Evolutionary conservation across 73 alveolate species (phyloP).

Genomic region (Paramecium tetraurelia): DNA sequence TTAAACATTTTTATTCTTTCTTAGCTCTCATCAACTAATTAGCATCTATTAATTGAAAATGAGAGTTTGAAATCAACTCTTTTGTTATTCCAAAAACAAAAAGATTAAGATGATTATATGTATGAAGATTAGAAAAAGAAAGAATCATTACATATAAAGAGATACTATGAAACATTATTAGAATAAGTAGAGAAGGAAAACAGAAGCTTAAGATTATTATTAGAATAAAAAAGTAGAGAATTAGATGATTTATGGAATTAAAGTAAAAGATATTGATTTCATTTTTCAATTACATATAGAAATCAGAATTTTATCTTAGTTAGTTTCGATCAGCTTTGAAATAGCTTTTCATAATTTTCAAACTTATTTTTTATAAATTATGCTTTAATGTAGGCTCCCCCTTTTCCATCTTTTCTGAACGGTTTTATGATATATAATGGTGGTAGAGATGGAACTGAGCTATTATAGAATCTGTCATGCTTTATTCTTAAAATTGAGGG

Average conservation of each 20-base stretch:
- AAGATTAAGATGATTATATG: slow-evolving; percentile 30
- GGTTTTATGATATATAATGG: not conserved
- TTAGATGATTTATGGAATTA: slow-evolving; percentile 40
- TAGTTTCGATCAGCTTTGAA: not conserved
- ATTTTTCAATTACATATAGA: not conserved
- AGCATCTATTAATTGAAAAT: slow-evolving; percentile 31
- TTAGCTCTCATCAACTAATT: slow-evolving; percentile 18
- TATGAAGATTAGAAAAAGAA: slow-evolving; percentile 33
- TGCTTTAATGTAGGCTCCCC: not conserved
- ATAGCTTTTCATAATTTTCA: slow-evolving; percentile 8
- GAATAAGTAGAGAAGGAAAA: slow-evolving; percentile 46
- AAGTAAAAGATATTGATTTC: not conserved
- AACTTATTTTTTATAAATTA: not conserved
- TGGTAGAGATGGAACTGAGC: not conserved
- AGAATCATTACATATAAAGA: slow-evolving; percentile 9
- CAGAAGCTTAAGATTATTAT: not conserved
- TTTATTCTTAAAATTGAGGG: not conserved
- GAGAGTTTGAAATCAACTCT: slow-evolving; percentile 22
- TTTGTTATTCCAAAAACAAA: not conserved
- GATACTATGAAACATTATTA: slow-evolving; percentile 44
- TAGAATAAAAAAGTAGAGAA: slow-evolving; percentile 43
- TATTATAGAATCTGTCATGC: not conserved
- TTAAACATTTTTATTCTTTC: not conserved
- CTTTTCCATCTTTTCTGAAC: not conserved
- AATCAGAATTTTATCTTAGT: not conserved